These are phyloP conservation scores for Cercophora samala DNA, from an alignment of 495 filamentous ascomycete genomes.

Conservation along the genomic window DNA sequence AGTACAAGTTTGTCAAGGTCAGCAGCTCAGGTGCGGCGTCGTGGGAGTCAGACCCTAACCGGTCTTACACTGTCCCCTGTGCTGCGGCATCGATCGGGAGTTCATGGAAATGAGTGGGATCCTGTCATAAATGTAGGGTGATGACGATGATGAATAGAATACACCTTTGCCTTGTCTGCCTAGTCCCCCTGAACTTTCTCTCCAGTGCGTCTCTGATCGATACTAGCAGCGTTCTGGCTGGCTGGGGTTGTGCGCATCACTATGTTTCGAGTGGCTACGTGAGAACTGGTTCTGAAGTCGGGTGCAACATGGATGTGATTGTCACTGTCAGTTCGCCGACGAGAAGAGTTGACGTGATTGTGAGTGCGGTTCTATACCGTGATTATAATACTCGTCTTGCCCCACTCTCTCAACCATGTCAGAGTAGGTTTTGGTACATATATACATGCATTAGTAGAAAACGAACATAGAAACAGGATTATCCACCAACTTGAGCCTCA, in stretches of 20 bases:
- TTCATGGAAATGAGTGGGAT: conserved; percentile 16
- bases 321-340: no score
- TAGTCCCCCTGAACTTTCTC: background rate
- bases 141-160: background rate
- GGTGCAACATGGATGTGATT: no score
- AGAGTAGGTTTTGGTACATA: no score
- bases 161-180: background rate
- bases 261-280: no score
- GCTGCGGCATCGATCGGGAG: conserved; percentile 21
- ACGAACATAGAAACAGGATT: background rate
- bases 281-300: no score
- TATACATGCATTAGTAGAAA: background rate
- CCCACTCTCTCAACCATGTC: no score
- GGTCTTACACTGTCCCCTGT: conserved; percentile 53
- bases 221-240: no score
- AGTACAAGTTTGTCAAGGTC: conserved; percentile 69
- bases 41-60: conserved; percentile 66
- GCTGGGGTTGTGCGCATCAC: no score
- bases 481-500: background rate
- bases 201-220: no score
- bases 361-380: no score
- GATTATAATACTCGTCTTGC: no score
- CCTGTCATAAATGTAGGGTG: background rate
- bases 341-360: no score
- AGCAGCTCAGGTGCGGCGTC: conserved; percentile 51